These are phyloP conservation scores for Lactifluus subvellereus DNA, from an alignment of 768 basidiomycete species.

Conservation along the genomic window DNA sequence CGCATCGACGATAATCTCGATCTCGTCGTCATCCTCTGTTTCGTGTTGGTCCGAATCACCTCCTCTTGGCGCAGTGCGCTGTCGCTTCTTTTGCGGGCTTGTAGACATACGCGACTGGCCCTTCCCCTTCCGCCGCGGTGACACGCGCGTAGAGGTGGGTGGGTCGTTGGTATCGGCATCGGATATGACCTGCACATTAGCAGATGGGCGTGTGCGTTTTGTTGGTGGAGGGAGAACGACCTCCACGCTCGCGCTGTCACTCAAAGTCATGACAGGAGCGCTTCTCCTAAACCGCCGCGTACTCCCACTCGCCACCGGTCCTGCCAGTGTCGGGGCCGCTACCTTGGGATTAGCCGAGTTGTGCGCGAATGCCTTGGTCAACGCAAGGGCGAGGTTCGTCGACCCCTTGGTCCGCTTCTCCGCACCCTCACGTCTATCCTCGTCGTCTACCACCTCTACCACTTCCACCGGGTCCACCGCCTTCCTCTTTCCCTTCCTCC, in stretches of 20 bases:
- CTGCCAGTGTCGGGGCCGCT: no score
- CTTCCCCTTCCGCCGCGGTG: background rate
- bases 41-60: background rate
- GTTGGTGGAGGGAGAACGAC: background rate
- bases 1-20: background rate
- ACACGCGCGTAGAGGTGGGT: background rate
- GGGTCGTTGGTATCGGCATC: background rate
- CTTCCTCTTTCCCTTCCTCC: background rate
- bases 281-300: background rate
- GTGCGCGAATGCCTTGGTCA: conserved; percentile 6
- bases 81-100: background rate
- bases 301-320: background rate
- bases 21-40: background rate
- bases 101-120: background rate
- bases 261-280: background rate
- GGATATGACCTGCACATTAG: background rate
- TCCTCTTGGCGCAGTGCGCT: background rate
- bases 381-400: background rate
- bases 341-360: conserved; percentile 9
- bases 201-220: background rate
- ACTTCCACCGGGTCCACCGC: background rate
- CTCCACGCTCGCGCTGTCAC: background rate
- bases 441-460: background rate
- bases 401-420: background rate
- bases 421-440: background rate